Evolutionary conservation across 345 rosid genomes (phyloP).

Genomic region (Gossypium herbaceum): DNA sequence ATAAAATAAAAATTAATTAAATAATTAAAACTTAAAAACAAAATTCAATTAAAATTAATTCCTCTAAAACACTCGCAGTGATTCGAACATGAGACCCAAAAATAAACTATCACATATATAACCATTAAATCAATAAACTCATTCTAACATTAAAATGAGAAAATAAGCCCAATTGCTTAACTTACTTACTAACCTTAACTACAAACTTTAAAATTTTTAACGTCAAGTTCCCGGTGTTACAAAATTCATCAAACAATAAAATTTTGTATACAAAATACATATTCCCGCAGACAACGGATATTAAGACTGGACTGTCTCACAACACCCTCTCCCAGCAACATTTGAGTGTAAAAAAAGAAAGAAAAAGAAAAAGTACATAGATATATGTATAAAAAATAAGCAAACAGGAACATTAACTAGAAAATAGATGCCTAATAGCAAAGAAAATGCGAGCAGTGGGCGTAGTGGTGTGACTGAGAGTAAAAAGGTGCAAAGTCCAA

Average conservation of each 20-base stretch:
- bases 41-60: no score
- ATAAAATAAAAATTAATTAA: no score
- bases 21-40: no score
- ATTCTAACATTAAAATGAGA: no score
- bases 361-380: not conserved
- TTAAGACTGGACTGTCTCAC: constrained; percentile 64
- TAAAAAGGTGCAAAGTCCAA: constrained; percentile 31
- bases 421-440: constrained; percentile 20
- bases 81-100: no score
- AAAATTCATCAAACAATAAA: not conserved
- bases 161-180: no score
- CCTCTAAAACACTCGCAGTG: no score
- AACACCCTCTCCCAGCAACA: constrained; percentile 32
- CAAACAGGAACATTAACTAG: constrained; percentile 17
- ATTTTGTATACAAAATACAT: constrained; percentile 1
- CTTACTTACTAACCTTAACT: no score
- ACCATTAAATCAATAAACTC: no score
- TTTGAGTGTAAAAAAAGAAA: constrained; percentile 17
- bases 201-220: no score
- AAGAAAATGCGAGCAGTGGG: constrained; percentile 24
- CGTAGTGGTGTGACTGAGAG: constrained; percentile 16
- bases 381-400: not conserved
- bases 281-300: constrained; percentile 62
- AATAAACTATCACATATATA: no score
- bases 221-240: no score